Evolutionary conservation across 2,329 filamentous ascomycete genomes (phyloP).

Genomic region (Escovopsis sp.): DNA sequence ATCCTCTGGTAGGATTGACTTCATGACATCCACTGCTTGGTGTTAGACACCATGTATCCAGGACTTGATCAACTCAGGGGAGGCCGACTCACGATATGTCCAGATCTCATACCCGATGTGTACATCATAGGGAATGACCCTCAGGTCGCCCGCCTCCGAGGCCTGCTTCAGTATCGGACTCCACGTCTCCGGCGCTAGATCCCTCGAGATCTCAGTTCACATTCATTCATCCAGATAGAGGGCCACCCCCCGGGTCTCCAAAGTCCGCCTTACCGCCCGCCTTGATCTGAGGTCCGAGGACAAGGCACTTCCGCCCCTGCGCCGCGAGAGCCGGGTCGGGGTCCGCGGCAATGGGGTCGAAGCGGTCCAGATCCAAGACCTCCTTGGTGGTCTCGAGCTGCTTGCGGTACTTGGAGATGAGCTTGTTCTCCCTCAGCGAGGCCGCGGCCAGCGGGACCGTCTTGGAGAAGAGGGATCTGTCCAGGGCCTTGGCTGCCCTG

Average conservation of each 20-base stretch:
- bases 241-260: too few species aligned
- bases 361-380: slow-evolving; percentile 46
- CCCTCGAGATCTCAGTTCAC: too few species aligned
- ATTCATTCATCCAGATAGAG: background rate
- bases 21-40: slow-evolving; percentile 65
- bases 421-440: slow-evolving; percentile 56
- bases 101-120: slow-evolving; percentile 73
- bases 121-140: slow-evolving; percentile 61
- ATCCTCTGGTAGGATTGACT: slow-evolving; percentile 65
- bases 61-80: slow-evolving; percentile 28
- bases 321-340: slow-evolving; percentile 39
- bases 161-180: slow-evolving; percentile 54
- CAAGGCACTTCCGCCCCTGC: slow-evolving; percentile 45
- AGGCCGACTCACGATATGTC: slow-evolving; percentile 48
- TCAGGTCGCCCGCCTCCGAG: slow-evolving; percentile 51
- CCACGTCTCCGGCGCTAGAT: slow-evolving; percentile 51
- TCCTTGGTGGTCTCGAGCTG: slow-evolving; percentile 51
- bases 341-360: slow-evolving; percentile 48
- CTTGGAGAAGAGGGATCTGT: slow-evolving; percentile 70
- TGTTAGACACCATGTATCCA: too few species aligned
- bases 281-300: slow-evolving; percentile 43
- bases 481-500: slow-evolving; percentile 63
- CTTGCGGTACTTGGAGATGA: slow-evolving; percentile 58
- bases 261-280: slow-evolving; percentile 3
- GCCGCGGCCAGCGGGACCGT: slow-evolving; percentile 66